Conservation (phyloP, 1,284 basidiomycete genomes). For the Mycena citricolor region DNA sequence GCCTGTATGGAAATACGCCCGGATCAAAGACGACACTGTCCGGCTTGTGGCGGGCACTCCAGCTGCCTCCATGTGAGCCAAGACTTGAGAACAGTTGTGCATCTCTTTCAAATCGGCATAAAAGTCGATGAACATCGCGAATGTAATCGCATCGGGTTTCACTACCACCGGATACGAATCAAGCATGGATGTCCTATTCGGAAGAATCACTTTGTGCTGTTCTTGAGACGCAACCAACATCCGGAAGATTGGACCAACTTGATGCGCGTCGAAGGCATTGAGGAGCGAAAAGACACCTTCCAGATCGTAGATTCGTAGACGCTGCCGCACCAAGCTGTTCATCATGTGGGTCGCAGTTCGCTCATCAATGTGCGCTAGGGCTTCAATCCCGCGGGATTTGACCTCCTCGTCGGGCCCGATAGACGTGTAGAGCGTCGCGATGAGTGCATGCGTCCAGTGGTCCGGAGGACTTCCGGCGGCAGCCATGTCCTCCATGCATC, state of each 20-base stretch:
- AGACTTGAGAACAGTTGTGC: slow-evolving; percentile 43
- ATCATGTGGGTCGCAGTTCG: slow-evolving; percentile 48
- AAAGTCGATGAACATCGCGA: slow-evolving; percentile 62
- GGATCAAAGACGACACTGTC: slow-evolving; percentile 53
- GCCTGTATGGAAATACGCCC: slow-evolving; percentile 50
- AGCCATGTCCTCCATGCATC: slow-evolving; percentile 53
- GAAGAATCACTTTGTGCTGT: slow-evolving; percentile 17
- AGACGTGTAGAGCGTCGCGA: slow-evolving; percentile 57
- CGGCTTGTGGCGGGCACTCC: slow-evolving; percentile 47
- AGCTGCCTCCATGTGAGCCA: slow-evolving; percentile 46
- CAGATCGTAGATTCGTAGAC: slow-evolving; percentile 57
- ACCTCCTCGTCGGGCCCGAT: slow-evolving; percentile 60
- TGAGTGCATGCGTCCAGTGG: slow-evolving; percentile 56
- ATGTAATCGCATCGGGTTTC: slow-evolving; percentile 56
- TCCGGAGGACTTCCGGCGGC: slow-evolving; percentile 52
- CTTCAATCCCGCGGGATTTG: slow-evolving; percentile 48
- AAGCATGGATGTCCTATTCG: background rate
- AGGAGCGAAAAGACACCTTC: slow-evolving; percentile 45
- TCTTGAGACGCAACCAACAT: slow-evolving; percentile 30
- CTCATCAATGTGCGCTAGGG: slow-evolving; percentile 41
- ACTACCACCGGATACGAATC: slow-evolving; percentile 25
- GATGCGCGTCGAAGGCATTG: slow-evolving; percentile 42
- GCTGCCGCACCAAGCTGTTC: slow-evolving; percentile 63
- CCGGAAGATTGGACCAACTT: slow-evolving; percentile 20
- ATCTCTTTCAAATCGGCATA: slow-evolving; percentile 47